Conservation (phyloP, 306 rosid species). For the Cucumis melo region DNA sequence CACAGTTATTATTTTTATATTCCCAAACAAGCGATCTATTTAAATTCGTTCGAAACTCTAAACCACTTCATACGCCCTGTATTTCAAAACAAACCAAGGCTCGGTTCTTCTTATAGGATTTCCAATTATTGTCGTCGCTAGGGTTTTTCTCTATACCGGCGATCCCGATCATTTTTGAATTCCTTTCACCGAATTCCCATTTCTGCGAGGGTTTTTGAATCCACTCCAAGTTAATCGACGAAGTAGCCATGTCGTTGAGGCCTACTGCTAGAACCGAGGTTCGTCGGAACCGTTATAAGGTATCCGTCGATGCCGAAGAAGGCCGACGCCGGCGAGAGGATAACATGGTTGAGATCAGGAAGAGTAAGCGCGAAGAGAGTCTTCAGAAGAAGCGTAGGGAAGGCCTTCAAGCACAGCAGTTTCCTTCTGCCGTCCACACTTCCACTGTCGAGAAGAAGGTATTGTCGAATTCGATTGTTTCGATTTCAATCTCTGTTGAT, state of each 20-base stretch:
- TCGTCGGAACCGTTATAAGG: conserved; percentile 75
- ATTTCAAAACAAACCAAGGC: background rate
- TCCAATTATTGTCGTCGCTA: conserved; percentile 11
- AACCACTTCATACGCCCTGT: background rate
- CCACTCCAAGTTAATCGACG: background rate
- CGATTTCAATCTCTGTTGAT: background rate
- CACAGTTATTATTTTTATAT: background rate
- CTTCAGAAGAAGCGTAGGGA: conserved; percentile 64
- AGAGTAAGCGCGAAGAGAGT: conserved; percentile 67
- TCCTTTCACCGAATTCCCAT: background rate
- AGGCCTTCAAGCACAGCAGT: conserved; percentile 54
- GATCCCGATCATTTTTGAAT: background rate
- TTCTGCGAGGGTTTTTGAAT: background rate
- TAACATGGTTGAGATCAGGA: conserved; percentile 74
- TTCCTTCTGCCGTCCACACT: conserved; percentile 27
- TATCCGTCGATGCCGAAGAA: conserved; percentile 67
- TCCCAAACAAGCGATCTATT: background rate
- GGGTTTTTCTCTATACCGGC: conserved; percentile 7
- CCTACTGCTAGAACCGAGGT: conserved; percentile 60
- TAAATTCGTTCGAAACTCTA: background rate
- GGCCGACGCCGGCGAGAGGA: conserved; percentile 69
- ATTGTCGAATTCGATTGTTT: conserved; percentile 1
- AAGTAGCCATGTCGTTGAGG: conserved; percentile 44
- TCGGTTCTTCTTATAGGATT: background rate
- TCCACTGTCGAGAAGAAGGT: conserved; percentile 61